Evolutionary conservation across 1,284 basidiomycete genomes (phyloP), one percentile per base, ranked within the genome.

Genomic region (Leccinum cinnamomeum): DNA sequence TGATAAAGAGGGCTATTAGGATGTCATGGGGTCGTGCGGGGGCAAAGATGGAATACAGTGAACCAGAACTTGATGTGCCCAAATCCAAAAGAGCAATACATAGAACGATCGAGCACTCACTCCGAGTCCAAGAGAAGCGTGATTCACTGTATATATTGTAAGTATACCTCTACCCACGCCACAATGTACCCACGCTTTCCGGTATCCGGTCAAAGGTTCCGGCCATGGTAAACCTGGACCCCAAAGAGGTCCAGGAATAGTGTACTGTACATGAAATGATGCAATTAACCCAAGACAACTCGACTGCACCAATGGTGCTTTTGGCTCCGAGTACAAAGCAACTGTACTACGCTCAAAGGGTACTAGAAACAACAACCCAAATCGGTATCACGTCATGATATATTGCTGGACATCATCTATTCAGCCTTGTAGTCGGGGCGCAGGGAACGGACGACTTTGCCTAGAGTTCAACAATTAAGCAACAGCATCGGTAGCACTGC

Each of bases 401-500:
- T 50, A 33, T 50, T 23, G 20, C 33, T 14, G 23, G 12, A 4
- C 37, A n/a, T 61, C 55, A 28, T 30, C 30, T 76, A 84, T 65
- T 85, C 84, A 35, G 84, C 73, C 79, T 89, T 91, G 79, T 85
- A 85, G 73, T 92, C 91, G 53, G 90, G 91, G 66, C 91, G 88
- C 71, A 92, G 76, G 8, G 88, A 90, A 61, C 91, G 87, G 53
- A 92, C 90, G 58, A 82, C 82, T 79, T 91, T 91, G 77, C 89
- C 88, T 87, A 60, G 25, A 59, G 11, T 57, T 16, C 46, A n/a
- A 11, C 11, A 30, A 61, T n/a, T 68, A n/a, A 67, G 57, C 48
- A 51, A 64, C 20, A 56, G 53, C 20, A 46, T 35, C 12, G 18
- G 25, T 56, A 53, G 20, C 10, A 30, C 7, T 48, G 25, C 14